Base-by-base conservation (phyloP, 164 flowering plant species). In the Euptelea pleiosperma region DNA sequence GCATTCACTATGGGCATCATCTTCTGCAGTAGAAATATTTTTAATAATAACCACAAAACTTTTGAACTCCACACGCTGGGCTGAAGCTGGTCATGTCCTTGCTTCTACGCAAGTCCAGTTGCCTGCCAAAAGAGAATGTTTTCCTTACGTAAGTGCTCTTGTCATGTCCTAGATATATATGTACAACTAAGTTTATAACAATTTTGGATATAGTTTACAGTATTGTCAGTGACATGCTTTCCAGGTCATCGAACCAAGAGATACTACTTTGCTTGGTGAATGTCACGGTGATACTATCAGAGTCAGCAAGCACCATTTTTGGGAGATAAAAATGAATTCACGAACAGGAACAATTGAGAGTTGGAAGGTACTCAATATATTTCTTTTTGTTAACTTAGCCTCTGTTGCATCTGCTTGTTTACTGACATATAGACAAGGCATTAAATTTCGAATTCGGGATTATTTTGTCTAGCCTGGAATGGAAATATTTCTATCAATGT, bases 71-170 rank as follows among this genome's bases (percentile, higher is more conserved):
- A 88, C 91, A 19, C 75, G 84, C 28, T 93, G 97, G 99, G 84
- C 73, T 60, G 80, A 82, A 64, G 81, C 83, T 61, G 99, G 92
- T 61, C 99, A 90, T 77, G 49, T 83, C 21, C 57, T 90, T 58
- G 78, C 95, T 43, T 82, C 92, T 29, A 52, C 80, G 16, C 97
- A 93, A 78, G 55, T 90, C 25, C 69, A 69, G 63, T 68, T 87
- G 69, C 96, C 98, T 33, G 53, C 70, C 25, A 80, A 71, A 73
- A 70, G 70, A 63, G 74, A 69, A 37, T 16, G 45, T 51, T 3
- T 34, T 52, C 76, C 86, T 58, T 83, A 78, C 62, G 96, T 89
- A 80, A 39, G 65, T 66, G 3, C 46, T 64, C 61, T 59, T 66
- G 33, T 29, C 34, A 28, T 35, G 30, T 43, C 21, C 16, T n/a